These are phyloP conservation scores for Hypsizygus marmoreus DNA, from an alignment of 768 basidiomycete genomes.

Conservation along the genomic window DNA sequence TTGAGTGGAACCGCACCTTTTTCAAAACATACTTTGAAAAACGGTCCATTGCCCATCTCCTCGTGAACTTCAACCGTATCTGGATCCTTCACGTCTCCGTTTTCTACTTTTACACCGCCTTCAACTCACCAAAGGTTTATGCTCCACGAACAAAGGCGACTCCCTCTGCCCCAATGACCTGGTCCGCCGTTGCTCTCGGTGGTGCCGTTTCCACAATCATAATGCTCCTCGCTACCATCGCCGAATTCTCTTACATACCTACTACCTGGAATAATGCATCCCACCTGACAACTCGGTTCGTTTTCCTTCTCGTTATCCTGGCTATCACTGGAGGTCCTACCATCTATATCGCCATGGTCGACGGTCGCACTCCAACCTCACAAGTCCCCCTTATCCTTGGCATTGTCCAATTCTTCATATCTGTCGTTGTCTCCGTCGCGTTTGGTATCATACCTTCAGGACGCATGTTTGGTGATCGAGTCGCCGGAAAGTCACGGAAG, in stretches of 20 bases:
- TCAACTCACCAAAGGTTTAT: constrained; percentile 93
- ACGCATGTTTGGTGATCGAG: constrained; percentile 98
- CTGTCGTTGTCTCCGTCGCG: constrained; percentile 75
- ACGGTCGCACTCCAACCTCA: constrained; percentile 56
- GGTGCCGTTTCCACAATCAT: constrained; percentile 92
- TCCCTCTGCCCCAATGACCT: constrained; percentile 88
- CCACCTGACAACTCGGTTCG: constrained; percentile 89
- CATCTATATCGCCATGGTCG: constrained; percentile 87
- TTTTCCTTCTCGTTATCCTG: constrained; percentile 90
- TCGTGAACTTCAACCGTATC: constrained; percentile 99
- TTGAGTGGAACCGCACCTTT: constrained; percentile 94
- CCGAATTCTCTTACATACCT: constrained; percentile 96
- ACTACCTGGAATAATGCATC: constrained; percentile 99
- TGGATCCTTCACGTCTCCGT: constrained; percentile 96
- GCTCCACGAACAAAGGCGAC: constrained; percentile 62
- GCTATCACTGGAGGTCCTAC: constrained; percentile 93
- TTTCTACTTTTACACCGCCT: constrained; percentile 98
- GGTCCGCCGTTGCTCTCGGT: constrained; percentile 95
- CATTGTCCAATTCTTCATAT: constrained; percentile 93
- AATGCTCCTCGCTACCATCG: constrained; percentile 91
- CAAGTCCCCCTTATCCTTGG: constrained; percentile 88
- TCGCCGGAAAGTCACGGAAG: constrained; percentile 95
- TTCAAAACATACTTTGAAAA: constrained; percentile 99
- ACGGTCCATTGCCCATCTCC: constrained; percentile 87
- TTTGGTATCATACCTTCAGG: constrained; percentile 94